Evolutionary conservation across 2,329 filamentous ascomycete genomes (phyloP).

Genomic region (Amauroascus niger): DNA sequence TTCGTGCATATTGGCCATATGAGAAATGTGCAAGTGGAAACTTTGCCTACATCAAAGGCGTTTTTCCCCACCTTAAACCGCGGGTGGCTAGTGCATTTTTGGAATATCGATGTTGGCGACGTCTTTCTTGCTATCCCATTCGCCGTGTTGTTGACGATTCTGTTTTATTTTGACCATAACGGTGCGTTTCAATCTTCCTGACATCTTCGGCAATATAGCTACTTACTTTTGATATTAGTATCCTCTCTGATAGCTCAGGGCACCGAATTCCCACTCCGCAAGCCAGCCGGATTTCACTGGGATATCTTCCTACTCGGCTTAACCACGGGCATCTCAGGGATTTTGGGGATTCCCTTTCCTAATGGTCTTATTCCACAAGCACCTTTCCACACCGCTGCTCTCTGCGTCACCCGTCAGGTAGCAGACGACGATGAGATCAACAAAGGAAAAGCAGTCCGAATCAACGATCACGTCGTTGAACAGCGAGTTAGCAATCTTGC

Average conservation of each 20-base stretch:
- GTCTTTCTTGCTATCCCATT: conserved; percentile 83
- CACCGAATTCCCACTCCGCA: conserved; percentile 69
- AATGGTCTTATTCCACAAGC: conserved; percentile 78
- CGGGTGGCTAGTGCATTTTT: conserved; percentile 70
- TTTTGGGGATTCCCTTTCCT: conserved; percentile 69
- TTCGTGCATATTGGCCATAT: conserved; percentile 82
- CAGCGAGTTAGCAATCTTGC: conserved; percentile 70
- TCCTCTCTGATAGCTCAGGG: conserved; percentile 75
- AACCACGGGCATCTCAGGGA: conserved; percentile 64
- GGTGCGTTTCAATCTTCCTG: conserved; percentile 37
- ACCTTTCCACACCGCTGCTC: conserved; percentile 68
- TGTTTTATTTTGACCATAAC: conserved; percentile 89
- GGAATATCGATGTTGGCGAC: conserved; percentile 62
- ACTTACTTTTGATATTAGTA: conserved; percentile 40
- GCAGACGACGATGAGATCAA: conserved; percentile 48
- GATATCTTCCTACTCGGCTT: conserved; percentile 71
- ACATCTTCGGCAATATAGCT: not conserved
- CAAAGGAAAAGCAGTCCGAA: conserved; percentile 51
- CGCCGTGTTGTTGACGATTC: conserved; percentile 67
- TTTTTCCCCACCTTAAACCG: conserved; percentile 69
- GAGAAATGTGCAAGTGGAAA: conserved; percentile 57
- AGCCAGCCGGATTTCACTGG: conserved; percentile 79
- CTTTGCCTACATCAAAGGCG: conserved; percentile 63
- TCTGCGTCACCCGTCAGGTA: conserved; percentile 57
- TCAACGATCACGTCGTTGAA: conserved; percentile 55